Evolutionary conservation across 1,284 basidiomycete species (phyloP).

Genomic region (Ustilago shanxiensis): DNA sequence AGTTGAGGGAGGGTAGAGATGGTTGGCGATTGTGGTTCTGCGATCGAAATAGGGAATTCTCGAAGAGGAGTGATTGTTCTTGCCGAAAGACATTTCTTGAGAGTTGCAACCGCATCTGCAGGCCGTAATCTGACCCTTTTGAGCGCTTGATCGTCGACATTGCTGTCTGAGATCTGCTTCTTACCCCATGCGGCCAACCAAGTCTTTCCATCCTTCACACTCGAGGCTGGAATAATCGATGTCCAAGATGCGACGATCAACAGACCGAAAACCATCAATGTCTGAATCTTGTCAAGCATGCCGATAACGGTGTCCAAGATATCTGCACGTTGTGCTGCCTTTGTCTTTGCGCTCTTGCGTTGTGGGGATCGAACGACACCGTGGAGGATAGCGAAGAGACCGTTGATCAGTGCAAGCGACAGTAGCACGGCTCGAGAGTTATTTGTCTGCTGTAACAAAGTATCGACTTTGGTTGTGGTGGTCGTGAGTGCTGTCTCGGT

Average conservation of each 20-base stretch:
- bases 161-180: not conserved
- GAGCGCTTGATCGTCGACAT: slow-evolving; percentile 15
- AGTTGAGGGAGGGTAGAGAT: not conserved
- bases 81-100: slow-evolving; percentile 24
- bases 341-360: not conserved
- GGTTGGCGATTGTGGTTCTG: not conserved
- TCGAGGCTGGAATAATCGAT: slow-evolving; percentile 3
- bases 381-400: slow-evolving; percentile 25
- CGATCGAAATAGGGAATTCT: slow-evolving; percentile 17
- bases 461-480: slow-evolving; percentile 1
- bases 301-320: slow-evolving; percentile 20
- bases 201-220: not conserved
- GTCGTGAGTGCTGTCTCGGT: slow-evolving; percentile 7
- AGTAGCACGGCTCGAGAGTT: slow-evolving; percentile 23
- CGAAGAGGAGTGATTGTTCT: slow-evolving; percentile 26
- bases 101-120: slow-evolving; percentile 19
- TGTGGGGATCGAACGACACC: slow-evolving; percentile 2
- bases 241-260: slow-evolving; percentile 39
- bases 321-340: slow-evolving; percentile 10
- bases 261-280: slow-evolving; percentile 32
- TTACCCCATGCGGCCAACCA: slow-evolving; percentile 17
- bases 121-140: slow-evolving; percentile 22
- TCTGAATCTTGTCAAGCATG: slow-evolving; percentile 34
- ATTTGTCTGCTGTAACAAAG: slow-evolving; percentile 2
- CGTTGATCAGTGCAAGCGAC: slow-evolving; percentile 30